Percentiles rank a stretch among this genome's conserved stretches.
Conservation (phyloP, 306 rosid species). For the Dalbergia oliveri region DNA sequence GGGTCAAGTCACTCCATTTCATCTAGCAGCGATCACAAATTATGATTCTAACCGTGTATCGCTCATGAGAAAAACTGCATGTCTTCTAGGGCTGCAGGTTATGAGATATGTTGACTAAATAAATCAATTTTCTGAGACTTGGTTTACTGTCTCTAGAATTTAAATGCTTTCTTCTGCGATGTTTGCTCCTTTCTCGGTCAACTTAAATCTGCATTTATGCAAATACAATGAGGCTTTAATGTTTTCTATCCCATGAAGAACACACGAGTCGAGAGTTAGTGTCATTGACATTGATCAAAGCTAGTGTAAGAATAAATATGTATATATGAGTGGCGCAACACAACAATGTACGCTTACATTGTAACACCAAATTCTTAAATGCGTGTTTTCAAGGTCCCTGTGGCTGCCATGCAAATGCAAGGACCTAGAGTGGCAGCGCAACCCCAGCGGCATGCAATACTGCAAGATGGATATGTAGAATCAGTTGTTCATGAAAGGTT, state of each 20-base stretch:
- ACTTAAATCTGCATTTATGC: not conserved
- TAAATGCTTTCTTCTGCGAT: slow-evolving; percentile 1
- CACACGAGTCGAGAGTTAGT: slow-evolving; percentile 10
- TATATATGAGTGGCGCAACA: not conserved
- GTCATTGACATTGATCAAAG: not conserved
- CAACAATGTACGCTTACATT: slow-evolving; percentile 6
- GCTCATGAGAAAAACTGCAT: not conserved
- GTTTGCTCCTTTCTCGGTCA: not conserved
- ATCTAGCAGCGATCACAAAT: too few relatives aligned
- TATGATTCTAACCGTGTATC: too few relatives aligned
- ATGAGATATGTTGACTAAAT: not conserved
- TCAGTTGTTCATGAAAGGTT: slow-evolving; percentile 48
- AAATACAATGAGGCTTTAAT: slow-evolving; percentile 1
- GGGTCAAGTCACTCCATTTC: too few relatives aligned
- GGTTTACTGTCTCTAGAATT: not conserved
- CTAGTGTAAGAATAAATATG: not conserved
- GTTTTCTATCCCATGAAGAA: slow-evolving; percentile 9
- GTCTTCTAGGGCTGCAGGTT: not conserved
- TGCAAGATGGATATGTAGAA: slow-evolving; percentile 50
- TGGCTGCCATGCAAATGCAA: slow-evolving; percentile 39
- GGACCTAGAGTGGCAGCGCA: slow-evolving; percentile 43
- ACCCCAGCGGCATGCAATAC: slow-evolving; percentile 43
- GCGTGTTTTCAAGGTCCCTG: slow-evolving; percentile 60
- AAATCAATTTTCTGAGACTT: not conserved
- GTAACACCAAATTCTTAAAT: not conserved